Percentiles rank a stretch among this genome's conserved stretches.
Conservation (phyloP, 345 rosid genomes). For the Alliaria petiolata region DNA sequence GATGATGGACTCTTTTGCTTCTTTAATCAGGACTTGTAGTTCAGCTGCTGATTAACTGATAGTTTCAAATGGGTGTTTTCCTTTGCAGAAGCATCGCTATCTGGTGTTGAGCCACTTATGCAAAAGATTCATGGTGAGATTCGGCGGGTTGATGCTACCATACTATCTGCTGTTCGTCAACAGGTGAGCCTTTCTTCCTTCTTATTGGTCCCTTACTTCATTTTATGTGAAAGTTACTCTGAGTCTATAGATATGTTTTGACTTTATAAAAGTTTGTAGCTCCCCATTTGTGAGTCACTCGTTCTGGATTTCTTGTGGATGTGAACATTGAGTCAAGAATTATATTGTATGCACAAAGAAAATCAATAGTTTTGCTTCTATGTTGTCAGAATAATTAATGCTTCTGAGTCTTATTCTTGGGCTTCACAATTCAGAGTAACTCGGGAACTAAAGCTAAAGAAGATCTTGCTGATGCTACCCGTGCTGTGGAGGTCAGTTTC, state of each 20-base stretch:
- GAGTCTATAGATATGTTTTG: background rate
- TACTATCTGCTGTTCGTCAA: conserved; percentile 93
- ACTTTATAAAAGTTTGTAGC: background rate
- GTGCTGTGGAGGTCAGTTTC: conserved; percentile 83
- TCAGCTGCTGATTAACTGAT: conserved; percentile 7
- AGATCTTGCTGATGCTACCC: conserved; percentile 99
- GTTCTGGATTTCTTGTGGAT: conserved; percentile 5
- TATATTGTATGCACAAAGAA: background rate
- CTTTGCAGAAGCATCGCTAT: conserved; percentile 82
- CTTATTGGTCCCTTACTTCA: background rate
- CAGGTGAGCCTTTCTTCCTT: conserved; percentile 46
- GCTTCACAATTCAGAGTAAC: conserved; percentile 62
- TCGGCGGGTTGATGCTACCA: conserved; percentile 88
- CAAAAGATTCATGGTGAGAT: conserved; percentile 94
- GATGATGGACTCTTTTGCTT: background rate
- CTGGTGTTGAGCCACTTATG: conserved; percentile 98
- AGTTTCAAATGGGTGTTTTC: conserved; percentile 10
- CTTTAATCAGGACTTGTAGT: background rate
- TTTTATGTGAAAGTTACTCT: background rate
- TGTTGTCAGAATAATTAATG: background rate
- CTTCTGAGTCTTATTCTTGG: background rate
- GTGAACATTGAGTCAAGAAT: conserved; percentile 5
- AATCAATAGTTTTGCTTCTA: background rate
- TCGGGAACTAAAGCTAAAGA: conserved; percentile 97
- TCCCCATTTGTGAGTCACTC: background rate